Evolutionary conservation across 129 eudicot species (phyloP).

Genomic region (Erigeron canadensis): DNA sequence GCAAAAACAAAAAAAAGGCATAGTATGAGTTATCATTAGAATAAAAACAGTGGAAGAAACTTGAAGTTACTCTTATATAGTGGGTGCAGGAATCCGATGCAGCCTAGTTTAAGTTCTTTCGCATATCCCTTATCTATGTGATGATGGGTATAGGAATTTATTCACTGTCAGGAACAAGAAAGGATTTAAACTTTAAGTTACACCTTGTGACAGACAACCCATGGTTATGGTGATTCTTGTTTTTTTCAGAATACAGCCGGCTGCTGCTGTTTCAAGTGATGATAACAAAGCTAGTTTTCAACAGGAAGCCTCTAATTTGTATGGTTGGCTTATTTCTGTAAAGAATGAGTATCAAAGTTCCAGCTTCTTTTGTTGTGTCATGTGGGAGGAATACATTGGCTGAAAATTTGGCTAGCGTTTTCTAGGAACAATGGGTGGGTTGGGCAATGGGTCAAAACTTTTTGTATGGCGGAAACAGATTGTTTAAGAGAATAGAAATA

Average conservation of each 20-base stretch:
- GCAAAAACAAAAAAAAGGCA: slow-evolving; percentile 27
- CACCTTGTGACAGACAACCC: slow-evolving; percentile 12
- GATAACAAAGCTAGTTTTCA: slow-evolving; percentile 25
- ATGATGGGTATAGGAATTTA: slow-evolving; percentile 33
- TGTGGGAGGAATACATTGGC: neutral
- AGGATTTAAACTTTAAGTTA: slow-evolving; percentile 22
- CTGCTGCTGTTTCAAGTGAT: slow-evolving; percentile 15
- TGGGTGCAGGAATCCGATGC: slow-evolving; percentile 5
- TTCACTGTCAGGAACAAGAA: slow-evolving; percentile 25
- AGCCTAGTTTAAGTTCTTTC: slow-evolving; percentile 33
- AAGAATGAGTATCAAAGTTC: slow-evolving; percentile 18
- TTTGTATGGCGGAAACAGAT: no score
- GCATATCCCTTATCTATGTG: slow-evolving; percentile 32
- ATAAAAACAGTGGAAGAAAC: slow-evolving; percentile 15
- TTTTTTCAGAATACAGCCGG: slow-evolving; percentile 3
- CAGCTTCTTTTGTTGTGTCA: slow-evolving; percentile 19
- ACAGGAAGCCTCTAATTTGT: neutral
- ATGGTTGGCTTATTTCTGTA: slow-evolving; percentile 15
- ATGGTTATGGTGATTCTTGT: slow-evolving; percentile 21
- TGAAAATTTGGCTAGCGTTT: neutral
- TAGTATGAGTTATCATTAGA: slow-evolving; percentile 16
- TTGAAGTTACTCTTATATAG: slow-evolving; percentile 24
- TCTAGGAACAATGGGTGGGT: no score
- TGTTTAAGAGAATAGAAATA: no score
- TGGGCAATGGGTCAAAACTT: no score